phyloP scores from a whole-genome alignment of 2,329 filamentous ascomycete species.

The Fusarium graminum region DNA sequence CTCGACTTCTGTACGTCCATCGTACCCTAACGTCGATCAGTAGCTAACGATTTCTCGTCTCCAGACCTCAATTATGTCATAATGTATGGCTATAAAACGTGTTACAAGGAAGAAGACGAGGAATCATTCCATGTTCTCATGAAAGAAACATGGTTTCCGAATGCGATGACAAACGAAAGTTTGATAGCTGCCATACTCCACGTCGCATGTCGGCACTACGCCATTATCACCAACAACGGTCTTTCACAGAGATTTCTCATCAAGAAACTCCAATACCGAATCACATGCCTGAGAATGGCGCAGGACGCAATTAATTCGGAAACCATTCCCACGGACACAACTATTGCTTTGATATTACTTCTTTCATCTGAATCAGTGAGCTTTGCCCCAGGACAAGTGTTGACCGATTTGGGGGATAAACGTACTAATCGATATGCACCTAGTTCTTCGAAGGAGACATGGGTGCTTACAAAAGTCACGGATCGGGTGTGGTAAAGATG shows the following conservation, averaged over 20 bases:
- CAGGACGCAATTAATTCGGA: constrained; percentile 15
- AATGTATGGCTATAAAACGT: constrained; percentile 18
- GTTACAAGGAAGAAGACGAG: constrained; percentile 13
- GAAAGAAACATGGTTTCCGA: constrained; percentile 30
- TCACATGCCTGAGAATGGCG: constrained; percentile 19
- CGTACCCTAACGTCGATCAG: neutral
- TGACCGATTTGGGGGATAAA: too few relatives aligned
- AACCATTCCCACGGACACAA: constrained; percentile 12
- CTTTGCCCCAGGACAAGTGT: too few relatives aligned
- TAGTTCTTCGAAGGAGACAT: constrained; percentile 25
- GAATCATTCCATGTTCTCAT: neutral
- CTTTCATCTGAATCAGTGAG: constrained; percentile 29
- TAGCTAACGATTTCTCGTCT: neutral
- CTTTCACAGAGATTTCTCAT: neutral
- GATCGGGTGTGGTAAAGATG: constrained; percentile 24
- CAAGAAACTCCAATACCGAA: constrained; percentile 17
- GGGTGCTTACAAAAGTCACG: constrained; percentile 10
- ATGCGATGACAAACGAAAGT: constrained; percentile 26
- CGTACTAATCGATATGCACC: too few relatives aligned
- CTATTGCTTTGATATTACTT: constrained; percentile 18
- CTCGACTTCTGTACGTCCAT: constrained; percentile 20
- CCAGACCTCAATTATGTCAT: constrained; percentile 17
- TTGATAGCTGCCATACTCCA: constrained; percentile 37
- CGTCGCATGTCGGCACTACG: constrained; percentile 40
- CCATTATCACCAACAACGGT: constrained; percentile 15